phyloP scores from a whole-genome alignment of 1,284 basidiomycete species.

The Fistulina hepatica region DNA sequence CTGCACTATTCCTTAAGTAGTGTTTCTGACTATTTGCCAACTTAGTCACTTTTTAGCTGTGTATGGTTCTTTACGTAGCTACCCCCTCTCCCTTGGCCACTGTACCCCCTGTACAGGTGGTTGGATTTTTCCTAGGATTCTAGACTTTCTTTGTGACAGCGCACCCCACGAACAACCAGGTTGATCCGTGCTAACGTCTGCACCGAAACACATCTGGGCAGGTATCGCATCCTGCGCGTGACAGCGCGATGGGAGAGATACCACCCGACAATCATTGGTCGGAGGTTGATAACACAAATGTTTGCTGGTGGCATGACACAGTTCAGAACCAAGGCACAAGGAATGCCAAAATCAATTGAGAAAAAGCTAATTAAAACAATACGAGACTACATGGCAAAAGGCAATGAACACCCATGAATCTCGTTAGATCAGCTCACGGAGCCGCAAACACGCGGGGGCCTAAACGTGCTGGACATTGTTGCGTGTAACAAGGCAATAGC shows the following conservation, averaged over 20 bases:
- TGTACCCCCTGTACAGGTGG: too few species aligned
- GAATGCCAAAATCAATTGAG: slow-evolving; percentile 16
- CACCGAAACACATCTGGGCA: too few species aligned
- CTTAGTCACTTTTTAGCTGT: too few species aligned
- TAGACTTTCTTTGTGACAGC: too few species aligned
- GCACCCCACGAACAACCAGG: too few species aligned
- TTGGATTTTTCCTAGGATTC: too few species aligned
- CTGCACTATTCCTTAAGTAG: too few species aligned
- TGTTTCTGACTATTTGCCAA: too few species aligned
- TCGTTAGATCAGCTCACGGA: slow-evolving; percentile 2
- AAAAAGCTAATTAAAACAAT: not conserved
- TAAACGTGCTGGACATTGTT: slow-evolving; percentile 10
- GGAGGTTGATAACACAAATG: slow-evolving; percentile 13
- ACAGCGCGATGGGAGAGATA: slow-evolving; percentile 13
- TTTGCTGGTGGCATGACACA: slow-evolving; percentile 12
- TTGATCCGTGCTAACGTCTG: too few species aligned
- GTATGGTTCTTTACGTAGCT: too few species aligned
- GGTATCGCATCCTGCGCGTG: too few species aligned
- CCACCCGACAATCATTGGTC: slow-evolving; percentile 13
- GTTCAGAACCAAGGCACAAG: slow-evolving; percentile 15
- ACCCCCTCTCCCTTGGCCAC: too few species aligned
- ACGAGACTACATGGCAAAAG: slow-evolving; percentile 2
- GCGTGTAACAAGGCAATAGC: slow-evolving; percentile 13
- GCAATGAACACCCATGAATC: slow-evolving; percentile 5
- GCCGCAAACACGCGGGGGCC: slow-evolving; percentile 6